Conservation (phyloP, 495 filamentous ascomycete species). For the Xylaria curta region DNA sequence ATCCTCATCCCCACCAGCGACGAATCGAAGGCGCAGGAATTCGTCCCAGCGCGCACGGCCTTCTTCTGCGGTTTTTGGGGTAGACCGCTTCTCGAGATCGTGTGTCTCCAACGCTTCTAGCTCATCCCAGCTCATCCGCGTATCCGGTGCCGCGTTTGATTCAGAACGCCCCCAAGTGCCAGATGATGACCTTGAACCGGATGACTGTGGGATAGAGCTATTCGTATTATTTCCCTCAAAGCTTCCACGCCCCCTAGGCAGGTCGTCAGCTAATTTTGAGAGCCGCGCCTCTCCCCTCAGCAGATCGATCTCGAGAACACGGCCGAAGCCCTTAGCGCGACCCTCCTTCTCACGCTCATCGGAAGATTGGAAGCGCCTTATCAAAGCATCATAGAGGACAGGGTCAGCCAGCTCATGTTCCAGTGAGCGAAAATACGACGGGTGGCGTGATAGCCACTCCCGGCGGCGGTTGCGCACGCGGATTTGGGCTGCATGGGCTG, state of each 20-base stretch:
- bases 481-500: constrained; percentile 42
- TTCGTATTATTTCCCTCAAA: not conserved
- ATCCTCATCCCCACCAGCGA: constrained; percentile 73
- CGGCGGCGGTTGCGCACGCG: constrained; percentile 51
- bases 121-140: constrained; percentile 45
- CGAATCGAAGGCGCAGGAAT: constrained; percentile 72
- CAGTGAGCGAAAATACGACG: constrained; percentile 45
- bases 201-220: not conserved
- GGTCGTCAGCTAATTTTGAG: constrained; percentile 38
- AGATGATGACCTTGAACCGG: constrained; percentile 1
- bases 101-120: constrained; percentile 21
- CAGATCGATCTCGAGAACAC: constrained; percentile 73
- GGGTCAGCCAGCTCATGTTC: constrained; percentile 67
- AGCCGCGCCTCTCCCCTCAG: constrained; percentile 75
- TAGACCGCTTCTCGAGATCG: constrained; percentile 62
- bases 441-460: constrained; percentile 50
- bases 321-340: constrained; percentile 73
- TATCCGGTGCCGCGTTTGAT: constrained; percentile 55
- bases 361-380: constrained; percentile 77
- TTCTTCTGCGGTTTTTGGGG: constrained; percentile 66
- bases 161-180: constrained; percentile 36
- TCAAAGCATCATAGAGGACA: constrained; percentile 77
- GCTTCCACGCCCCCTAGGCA: not conserved
- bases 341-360: constrained; percentile 76
- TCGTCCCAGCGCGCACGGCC: constrained; percentile 69